These are phyloP conservation scores for Adansonia grandidieri DNA, from an alignment of 441 rosid genomes.

Conservation along the genomic window DNA sequence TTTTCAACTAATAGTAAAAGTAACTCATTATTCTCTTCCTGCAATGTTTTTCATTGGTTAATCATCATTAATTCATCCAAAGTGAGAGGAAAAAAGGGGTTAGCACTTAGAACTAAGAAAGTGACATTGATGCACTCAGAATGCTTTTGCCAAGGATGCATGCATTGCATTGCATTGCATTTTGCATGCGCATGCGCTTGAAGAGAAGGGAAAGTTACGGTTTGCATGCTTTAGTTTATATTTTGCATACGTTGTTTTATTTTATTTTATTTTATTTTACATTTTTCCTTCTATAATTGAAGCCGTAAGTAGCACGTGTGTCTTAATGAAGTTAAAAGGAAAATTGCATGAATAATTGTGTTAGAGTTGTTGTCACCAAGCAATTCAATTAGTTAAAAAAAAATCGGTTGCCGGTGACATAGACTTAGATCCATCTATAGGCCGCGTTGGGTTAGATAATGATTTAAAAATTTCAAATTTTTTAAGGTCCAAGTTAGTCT, in stretches of 20 bases:
- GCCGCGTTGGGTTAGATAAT: too few species aligned
- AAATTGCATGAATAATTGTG: neutral
- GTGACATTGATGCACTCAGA: neutral
- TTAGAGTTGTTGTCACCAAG: too few species aligned
- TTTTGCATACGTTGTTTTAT: neutral
- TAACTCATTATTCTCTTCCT: neutral
- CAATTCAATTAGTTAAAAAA: too few species aligned
- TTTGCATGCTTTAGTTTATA: neutral
- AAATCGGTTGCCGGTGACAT: too few species aligned
- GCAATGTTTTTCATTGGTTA: neutral
- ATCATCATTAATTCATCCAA: neutral
- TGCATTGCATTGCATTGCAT: neutral
- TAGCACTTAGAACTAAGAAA: neutral
- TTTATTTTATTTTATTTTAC: slow-evolving; percentile 14
- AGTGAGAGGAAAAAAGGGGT: neutral
- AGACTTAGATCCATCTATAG: too few species aligned
- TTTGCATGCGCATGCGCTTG: too few species aligned
- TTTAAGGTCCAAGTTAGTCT: too few species aligned
- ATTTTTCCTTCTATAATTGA: slow-evolving; percentile 28
- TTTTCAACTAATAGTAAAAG: neutral
- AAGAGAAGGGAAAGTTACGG: neutral
- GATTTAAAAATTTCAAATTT: too few species aligned
- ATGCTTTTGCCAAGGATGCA: slow-evolving; percentile 1
- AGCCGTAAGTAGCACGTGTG: slow-evolving; percentile 28
- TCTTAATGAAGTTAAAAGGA: neutral